Evolutionary conservation across 1,139 yeast species (phyloP), one percentile per base, ranked within the genome.

Genomic region (Protomyces inouyei): DNA sequence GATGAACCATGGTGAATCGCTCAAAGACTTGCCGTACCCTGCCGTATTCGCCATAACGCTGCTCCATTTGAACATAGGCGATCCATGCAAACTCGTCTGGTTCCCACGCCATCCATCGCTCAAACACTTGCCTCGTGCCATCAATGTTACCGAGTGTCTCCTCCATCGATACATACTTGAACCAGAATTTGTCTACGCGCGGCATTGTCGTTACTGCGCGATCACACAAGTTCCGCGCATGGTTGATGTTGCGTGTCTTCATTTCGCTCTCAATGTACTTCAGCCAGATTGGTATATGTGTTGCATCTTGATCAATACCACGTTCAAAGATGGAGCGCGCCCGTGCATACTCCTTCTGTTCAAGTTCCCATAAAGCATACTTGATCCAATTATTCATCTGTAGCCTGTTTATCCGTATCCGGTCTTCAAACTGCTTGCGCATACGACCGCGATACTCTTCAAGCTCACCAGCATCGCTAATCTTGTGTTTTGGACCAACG

Each of bases 331-430:
- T 80, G 0, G 97, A 89, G 65, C 98, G 77, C 0, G 96, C 96
- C n/a, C 86, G 74, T 9, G 80, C 79, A 70, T 83, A 80, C 72
- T 93, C 97, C 66, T 84, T 86, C 71, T 89, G 92, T 4, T 87
- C 88, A 14, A 85, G 75, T 73, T 93, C 98, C 84, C 93, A 90
- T 67, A 82, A 83, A 0, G 97, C 98, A 74, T 93, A 93, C 63
- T 97, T 79, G 73, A 90, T 80, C 98, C 98, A 93, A 73, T 92
- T 96, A 2, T 91, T 87, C 71, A 82, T 81, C 71, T 91, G 91
- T 48, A 87, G 81, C 67, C 96, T 78, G 72, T 93, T 92, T 70
- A 93, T 81, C 69, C 95, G 84, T 61, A 93, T 76, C 25, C 92
- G 96, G 71, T 86, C 87, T 75, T 93, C 98, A 72, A 80, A 92